Conservation (phyloP, 2,329 filamentous ascomycete species). For the Talaromyces islandicus region DNA sequence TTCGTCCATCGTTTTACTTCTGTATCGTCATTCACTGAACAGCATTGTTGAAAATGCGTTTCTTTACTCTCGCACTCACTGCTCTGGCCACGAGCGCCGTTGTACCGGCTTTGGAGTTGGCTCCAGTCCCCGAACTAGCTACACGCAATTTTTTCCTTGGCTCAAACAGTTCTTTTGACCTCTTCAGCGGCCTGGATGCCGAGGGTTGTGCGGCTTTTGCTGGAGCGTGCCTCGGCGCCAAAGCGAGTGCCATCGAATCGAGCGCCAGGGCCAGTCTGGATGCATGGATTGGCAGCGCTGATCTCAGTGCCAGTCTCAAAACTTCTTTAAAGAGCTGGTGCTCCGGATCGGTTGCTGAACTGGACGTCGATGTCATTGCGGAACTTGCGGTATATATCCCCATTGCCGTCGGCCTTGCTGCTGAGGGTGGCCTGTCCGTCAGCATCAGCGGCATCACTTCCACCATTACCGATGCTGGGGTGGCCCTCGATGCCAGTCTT, state of each 20-base stretch:
- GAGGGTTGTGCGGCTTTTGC: constrained; percentile 30
- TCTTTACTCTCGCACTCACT: constrained; percentile 7
- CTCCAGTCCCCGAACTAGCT: not conserved
- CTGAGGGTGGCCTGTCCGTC: constrained; percentile 30
- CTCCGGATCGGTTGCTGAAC: constrained; percentile 17
- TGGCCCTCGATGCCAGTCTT: constrained; percentile 24
- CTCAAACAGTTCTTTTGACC: constrained; percentile 9
- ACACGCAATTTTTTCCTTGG: constrained; percentile 16
- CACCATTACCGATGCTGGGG: constrained; percentile 19
- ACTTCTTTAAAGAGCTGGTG: constrained; percentile 26
- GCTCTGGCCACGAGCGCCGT: constrained; percentile 9
- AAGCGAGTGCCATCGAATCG: constrained; percentile 21
- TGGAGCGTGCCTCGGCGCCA: constrained; percentile 30
- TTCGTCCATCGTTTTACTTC: not conserved
- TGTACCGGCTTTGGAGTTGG: not conserved
- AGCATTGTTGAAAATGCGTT: constrained; percentile 8
- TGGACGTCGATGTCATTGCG: constrained; percentile 23
- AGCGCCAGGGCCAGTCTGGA: constrained; percentile 23
- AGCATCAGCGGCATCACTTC: constrained; percentile 30
- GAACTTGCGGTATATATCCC: constrained; percentile 30
- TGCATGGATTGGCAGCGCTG: constrained; percentile 22
- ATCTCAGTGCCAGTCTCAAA: constrained; percentile 23
- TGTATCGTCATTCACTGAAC: not conserved
- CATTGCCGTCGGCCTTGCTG: constrained; percentile 26
- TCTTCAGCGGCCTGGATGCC: constrained; percentile 24